phyloP scores from a whole-genome alignment of 2,329 filamentous ascomycete species.

The Aspergillus intermedius region DNA sequence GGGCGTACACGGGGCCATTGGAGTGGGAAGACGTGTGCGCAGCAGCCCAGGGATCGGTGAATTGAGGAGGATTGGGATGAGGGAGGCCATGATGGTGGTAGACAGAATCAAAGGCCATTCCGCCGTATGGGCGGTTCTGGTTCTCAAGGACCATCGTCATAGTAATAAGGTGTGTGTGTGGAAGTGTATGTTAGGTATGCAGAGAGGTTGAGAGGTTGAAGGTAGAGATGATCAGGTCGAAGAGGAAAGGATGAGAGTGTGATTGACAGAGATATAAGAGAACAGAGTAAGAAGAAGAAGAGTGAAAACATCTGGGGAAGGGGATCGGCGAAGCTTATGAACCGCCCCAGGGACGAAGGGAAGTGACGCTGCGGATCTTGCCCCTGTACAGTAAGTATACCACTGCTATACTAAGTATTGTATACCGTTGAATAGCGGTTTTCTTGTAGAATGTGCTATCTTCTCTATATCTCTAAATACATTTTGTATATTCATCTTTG shows the following conservation, averaged over 20 bases:
- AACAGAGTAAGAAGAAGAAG: constrained; percentile 10
- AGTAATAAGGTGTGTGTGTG: constrained; percentile 23
- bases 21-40: constrained; percentile 50
- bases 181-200: neutral
- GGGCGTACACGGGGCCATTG: constrained; percentile 55
- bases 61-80: constrained; percentile 58
- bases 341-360: constrained; percentile 25
- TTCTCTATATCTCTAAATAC: neutral
- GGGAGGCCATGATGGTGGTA: constrained; percentile 59
- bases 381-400: constrained; percentile 16
- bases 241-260: constrained; percentile 3
- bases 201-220: constrained; percentile 1
- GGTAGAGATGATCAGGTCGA: neutral
- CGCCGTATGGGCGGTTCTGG: constrained; percentile 73
- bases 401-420: constrained; percentile 7
- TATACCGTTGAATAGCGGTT: constrained; percentile 6
- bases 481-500: neutral
- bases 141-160: constrained; percentile 97
- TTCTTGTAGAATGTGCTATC: constrained; percentile 4
- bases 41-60: constrained; percentile 84
- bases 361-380: constrained; percentile 33
- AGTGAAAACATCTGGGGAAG: constrained; percentile 28
- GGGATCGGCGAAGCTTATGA: constrained; percentile 42
- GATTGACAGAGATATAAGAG: constrained; percentile 6
- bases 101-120: constrained; percentile 75